A percentile compares a stretch with the other conserved stretches of the same genome.
Conservation (phyloP, 2,329 filamentous ascomycete species). For the Aspergillus pseudoviridinutans region DNA sequence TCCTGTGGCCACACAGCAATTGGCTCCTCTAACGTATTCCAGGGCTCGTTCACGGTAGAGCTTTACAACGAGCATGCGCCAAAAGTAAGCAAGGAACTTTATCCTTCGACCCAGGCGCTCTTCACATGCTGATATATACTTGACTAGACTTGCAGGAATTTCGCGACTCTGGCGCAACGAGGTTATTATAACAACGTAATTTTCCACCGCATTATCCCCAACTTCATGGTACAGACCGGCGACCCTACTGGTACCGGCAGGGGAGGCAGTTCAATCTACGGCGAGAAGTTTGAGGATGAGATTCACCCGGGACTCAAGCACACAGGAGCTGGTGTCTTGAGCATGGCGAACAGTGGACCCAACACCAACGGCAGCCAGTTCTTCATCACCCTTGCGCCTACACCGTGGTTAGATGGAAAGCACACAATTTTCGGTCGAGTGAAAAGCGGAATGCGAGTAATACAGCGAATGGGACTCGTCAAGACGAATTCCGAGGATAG, state of each 20-base stretch:
- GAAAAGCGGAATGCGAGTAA: slow-evolving; percentile 74
- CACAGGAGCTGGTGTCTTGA: slow-evolving; percentile 87
- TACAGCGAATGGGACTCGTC: slow-evolving; percentile 83
- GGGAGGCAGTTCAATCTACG: slow-evolving; percentile 85
- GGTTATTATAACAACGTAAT: slow-evolving; percentile 84
- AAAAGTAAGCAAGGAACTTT: slow-evolving; percentile 41
- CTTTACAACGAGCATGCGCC: slow-evolving; percentile 88
- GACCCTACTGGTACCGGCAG: slow-evolving; percentile 92
- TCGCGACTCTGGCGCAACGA: slow-evolving; percentile 70
- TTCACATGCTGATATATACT: slow-evolving; percentile 13
- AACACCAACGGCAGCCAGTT: slow-evolving; percentile 96
- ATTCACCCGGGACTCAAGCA: slow-evolving; percentile 75
- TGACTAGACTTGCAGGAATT: slow-evolving; percentile 74
- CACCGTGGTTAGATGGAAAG: slow-evolving; percentile 94
- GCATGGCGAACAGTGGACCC: slow-evolving; percentile 92
- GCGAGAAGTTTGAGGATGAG: slow-evolving; percentile 92
- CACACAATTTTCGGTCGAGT: slow-evolving; percentile 96
- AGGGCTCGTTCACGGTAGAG: slow-evolving; percentile 83
- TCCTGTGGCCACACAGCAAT: neutral
- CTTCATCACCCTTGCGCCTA: slow-evolving; percentile 89
- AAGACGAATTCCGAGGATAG: slow-evolving; percentile 78
- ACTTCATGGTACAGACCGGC: slow-evolving; percentile 95
- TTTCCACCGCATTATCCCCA: slow-evolving; percentile 91
- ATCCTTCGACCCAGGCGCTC: neutral
- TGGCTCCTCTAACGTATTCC: slow-evolving; percentile 12